phyloP scores from a whole-genome alignment of 352 stramenopile genomes.

The Phytophthora megakarya region DNA sequence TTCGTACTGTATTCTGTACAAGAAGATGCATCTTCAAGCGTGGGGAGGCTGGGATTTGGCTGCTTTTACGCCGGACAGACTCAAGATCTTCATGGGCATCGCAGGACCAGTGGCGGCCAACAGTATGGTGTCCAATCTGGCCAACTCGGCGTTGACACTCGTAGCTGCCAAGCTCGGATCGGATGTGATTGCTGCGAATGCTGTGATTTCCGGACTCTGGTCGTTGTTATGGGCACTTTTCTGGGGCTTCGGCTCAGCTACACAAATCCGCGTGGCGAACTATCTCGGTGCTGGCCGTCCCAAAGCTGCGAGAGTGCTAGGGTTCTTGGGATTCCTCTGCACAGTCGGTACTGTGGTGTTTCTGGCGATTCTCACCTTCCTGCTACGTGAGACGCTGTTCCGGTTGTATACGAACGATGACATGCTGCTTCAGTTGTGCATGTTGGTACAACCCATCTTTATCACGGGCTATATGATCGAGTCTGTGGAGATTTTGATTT shows the following conservation, averaged over 20 bases:
- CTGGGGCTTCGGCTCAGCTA: constrained; percentile 80
- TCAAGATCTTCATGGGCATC: constrained; percentile 72
- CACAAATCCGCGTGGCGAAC: constrained; percentile 79
- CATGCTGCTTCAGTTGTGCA: constrained; percentile 51
- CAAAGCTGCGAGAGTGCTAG: constrained; percentile 56
- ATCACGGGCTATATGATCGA: constrained; percentile 62
- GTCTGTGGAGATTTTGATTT: constrained; percentile 59
- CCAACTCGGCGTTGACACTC: constrained; percentile 70
- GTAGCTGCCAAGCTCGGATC: constrained; percentile 74
- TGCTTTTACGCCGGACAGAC: constrained; percentile 62
- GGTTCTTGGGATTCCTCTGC: constrained; percentile 64
- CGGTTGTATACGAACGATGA: constrained; percentile 65
- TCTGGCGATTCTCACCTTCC: constrained; percentile 55
- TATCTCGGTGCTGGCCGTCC: constrained; percentile 74
- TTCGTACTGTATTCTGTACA: constrained; percentile 77
- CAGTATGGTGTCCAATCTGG: constrained; percentile 73
- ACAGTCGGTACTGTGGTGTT: constrained; percentile 53
- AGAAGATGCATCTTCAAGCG: constrained; percentile 69
- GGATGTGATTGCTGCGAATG: constrained; percentile 79
- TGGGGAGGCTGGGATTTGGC: constrained; percentile 72
- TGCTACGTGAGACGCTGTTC: constrained; percentile 54
- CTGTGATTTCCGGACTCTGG: constrained; percentile 72
- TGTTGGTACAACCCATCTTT: constrained; percentile 62
- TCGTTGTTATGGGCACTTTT: constrained; percentile 76
- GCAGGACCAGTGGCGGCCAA: constrained; percentile 65